These are phyloP conservation scores for Simplicillium sp. DNA, from an alignment of 2,329 filamentous ascomycete genomes.

Conservation along the genomic window DNA sequence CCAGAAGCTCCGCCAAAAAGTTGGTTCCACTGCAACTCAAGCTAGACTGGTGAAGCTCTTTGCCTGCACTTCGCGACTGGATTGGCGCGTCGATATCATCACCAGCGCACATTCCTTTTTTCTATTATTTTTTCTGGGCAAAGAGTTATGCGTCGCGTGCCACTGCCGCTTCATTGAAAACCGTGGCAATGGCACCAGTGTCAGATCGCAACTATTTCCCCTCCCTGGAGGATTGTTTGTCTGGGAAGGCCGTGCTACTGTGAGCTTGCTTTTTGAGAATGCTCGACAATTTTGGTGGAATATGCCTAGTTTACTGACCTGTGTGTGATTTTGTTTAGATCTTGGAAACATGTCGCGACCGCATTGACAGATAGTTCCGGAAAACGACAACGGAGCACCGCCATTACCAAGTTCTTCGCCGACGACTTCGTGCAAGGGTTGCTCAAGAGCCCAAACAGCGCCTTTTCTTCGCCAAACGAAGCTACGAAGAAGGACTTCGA, in stretches of 20 bases:
- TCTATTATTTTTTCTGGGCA: background rate
- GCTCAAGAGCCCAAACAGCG: conserved; percentile 57
- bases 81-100: conserved; percentile 21
- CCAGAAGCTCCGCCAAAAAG: conserved; percentile 7
- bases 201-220: conserved; percentile 70
- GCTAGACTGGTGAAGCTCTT: no score
- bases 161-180: conserved; percentile 34
- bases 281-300: no score
- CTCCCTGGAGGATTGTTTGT: conserved; percentile 75
- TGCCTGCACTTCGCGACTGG: background rate
- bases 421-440: conserved; percentile 59
- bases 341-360: conserved; percentile 51
- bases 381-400: conserved; percentile 40
- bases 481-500: conserved; percentile 66
- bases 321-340: conserved; percentile 30
- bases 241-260: conserved; percentile 71
- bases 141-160: conserved; percentile 28
- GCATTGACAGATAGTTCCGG: conserved; percentile 47
- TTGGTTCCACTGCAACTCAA: conserved; percentile 1
- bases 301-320: conserved; percentile 1
- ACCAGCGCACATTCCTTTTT: conserved; percentile 5
- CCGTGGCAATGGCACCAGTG: conserved; percentile 59
- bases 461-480: conserved; percentile 54
- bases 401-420: conserved; percentile 59
- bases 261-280: conserved; percentile 34